phyloP scores from a whole-genome alignment of 2,329 filamentous ascomycete genomes.

The Triangularia setosa region DNA sequence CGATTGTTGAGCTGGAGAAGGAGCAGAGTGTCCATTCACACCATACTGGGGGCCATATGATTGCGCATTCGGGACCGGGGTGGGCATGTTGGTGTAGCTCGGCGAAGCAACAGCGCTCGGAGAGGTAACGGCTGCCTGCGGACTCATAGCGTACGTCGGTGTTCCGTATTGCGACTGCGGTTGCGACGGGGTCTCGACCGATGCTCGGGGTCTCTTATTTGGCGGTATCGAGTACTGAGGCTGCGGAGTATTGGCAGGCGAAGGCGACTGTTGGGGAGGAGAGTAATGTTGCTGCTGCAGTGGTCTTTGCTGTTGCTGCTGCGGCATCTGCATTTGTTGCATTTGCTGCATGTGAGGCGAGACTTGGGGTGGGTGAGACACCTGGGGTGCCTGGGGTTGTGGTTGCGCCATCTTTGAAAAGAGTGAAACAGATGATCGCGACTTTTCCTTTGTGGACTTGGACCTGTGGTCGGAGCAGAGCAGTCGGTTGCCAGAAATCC shows the following conservation, averaged over 20 bases:
- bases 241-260: slow-evolving; percentile 52
- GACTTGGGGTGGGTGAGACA: slow-evolving; percentile 10
- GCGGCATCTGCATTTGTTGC: slow-evolving; percentile 35
- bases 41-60: slow-evolving; percentile 19
- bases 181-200: slow-evolving; percentile 46
- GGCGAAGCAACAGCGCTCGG: slow-evolving; percentile 33
- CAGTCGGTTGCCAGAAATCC: not conserved
- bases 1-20: slow-evolving; percentile 13
- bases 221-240: slow-evolving; percentile 58
- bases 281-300: slow-evolving; percentile 52
- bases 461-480: not conserved
- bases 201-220: slow-evolving; percentile 68
- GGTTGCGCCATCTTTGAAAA: slow-evolving; percentile 55
- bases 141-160: slow-evolving; percentile 31
- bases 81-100: slow-evolving; percentile 33
- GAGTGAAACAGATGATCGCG: not conserved
- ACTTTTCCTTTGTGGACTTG: not conserved
- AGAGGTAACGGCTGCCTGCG: slow-evolving; percentile 13
- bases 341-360: slow-evolving; percentile 16
- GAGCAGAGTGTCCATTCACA: slow-evolving; percentile 24
- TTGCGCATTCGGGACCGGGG: slow-evolving; percentile 25
- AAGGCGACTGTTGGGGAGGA: slow-evolving; percentile 58
- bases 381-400: slow-evolving; percentile 45
- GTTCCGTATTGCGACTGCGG: slow-evolving; percentile 40
- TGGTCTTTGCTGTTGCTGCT: slow-evolving; percentile 19